Base-by-base conservation (phyloP, 768 basidiomycete species). In the Myochromella boudieri region DNA sequence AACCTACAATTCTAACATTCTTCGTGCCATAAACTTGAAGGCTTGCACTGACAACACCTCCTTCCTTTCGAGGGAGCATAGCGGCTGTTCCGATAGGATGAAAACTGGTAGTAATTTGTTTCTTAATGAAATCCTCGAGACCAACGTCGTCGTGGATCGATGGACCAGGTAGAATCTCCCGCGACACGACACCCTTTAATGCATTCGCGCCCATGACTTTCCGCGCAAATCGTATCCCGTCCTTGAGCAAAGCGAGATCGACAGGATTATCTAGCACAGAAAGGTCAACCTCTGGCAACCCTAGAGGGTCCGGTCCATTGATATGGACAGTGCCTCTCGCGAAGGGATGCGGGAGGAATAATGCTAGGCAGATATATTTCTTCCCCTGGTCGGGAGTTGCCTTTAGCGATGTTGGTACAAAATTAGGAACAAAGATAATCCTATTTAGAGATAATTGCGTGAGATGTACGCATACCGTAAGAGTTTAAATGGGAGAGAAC, bases 321-420 rank as follows among this genome's bases (percentile, higher is more conserved):
- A 63, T 60, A 32, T 65, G 63, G 28, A 76, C 64, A 4, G 60
- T 60, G n/a, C 77, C 77, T 10, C 68, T 59, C 28, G 67, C 66
- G 56, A 69, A 62, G 3, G 72, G 68, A 50, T 68, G 71, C 36
- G 65, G 62, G 1, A 70, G 53, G n/a, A 44, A 38, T 3, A 57
- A 8, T 3, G 52, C n/a, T 18, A 63, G 18, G 0, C 61, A 42
- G 17, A 49, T 50, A 32, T 67, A 66, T 10, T 47, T 52, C 28
- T 29, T 29, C 14, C 28, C 8, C 14, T 8, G 28, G 14, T 29
- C 28, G 8, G 28, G 28, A 29, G 28, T 29, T 8, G 28, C 28
- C 14, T 29, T 29, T 8, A 14, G 8, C 28, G 28, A 8, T 29
- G 28, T 14, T 8, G 28, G 28, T 29, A 29, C 14, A 14, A 29